phyloP scores from a whole-genome alignment of 23 red algal genomes.

The Cyanidioschyzon merolae region DNA sequence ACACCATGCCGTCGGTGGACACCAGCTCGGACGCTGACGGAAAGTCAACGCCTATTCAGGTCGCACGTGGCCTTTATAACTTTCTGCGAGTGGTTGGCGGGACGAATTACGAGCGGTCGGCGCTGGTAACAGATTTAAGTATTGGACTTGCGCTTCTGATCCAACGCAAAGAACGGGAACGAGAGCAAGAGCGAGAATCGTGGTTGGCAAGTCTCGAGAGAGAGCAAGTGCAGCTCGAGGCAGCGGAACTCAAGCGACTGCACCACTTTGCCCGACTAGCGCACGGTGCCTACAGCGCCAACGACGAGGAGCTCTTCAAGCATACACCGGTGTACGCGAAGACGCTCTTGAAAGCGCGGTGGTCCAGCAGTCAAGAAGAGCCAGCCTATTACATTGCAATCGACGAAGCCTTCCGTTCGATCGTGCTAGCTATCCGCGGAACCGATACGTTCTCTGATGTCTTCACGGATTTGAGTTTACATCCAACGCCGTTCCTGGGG shows the following conservation, averaged over 20 bases:
- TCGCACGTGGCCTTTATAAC: slow-evolving; percentile 7
- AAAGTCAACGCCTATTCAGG: background rate
- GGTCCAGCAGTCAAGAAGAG: slow-evolving; percentile 19
- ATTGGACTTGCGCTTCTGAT: background rate
- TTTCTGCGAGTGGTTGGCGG: slow-evolving; percentile 1
- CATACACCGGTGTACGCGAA: slow-evolving; percentile 6
- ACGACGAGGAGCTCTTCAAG: background rate
- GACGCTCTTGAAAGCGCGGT: background rate
- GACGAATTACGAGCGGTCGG: background rate
- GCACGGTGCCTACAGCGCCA: slow-evolving; percentile 14
- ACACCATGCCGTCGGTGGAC: no score
- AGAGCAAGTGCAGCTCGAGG: slow-evolving; percentile 8
- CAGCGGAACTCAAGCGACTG: background rate
- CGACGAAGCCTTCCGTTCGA: slow-evolving; percentile 19
- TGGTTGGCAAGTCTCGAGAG: background rate
- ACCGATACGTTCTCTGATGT: slow-evolving; percentile 63
- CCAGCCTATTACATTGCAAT: slow-evolving; percentile 56
- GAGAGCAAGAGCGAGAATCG: background rate
- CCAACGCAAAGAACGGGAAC: background rate
- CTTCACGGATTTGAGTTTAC: slow-evolving; percentile 55
- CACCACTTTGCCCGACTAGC: slow-evolving; percentile 8
- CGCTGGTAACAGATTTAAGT: background rate
- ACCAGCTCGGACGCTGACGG: background rate
- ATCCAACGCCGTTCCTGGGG: slow-evolving; percentile 44
- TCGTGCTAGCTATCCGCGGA: slow-evolving; percentile 61